Conservation (phyloP, 106 monocot genomes). For the Alisma plantagoaquatica region DNA sequence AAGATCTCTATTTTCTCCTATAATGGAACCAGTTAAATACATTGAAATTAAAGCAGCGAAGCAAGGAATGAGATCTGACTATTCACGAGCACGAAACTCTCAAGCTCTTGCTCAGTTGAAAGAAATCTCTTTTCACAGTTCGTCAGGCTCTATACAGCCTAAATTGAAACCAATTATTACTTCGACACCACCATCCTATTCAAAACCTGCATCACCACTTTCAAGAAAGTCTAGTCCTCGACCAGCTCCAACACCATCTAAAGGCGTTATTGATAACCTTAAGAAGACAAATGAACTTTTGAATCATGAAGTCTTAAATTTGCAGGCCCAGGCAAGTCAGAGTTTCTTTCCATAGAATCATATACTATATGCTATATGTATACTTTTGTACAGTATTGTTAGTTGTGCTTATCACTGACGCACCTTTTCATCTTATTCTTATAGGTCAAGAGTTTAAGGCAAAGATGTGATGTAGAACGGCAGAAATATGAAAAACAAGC, state of each 20-base stretch:
- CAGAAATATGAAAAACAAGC: background rate
- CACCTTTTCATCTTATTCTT: too few relatives aligned
- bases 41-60: constrained; percentile 6
- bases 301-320: constrained; percentile 15
- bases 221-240: constrained; percentile 31
- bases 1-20: background rate
- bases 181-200: constrained; percentile 22
- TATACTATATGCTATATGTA: too few relatives aligned
- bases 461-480: too few relatives aligned
- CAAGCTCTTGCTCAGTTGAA: constrained; percentile 19
- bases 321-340: constrained; percentile 36
- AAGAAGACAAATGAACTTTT: constrained; percentile 22
- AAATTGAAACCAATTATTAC: constrained; percentile 36
- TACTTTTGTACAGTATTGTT: too few relatives aligned
- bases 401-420: too few relatives aligned
- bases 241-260: constrained; percentile 20
- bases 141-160: constrained; percentile 32
- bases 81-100: background rate
- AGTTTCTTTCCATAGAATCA: too few relatives aligned
- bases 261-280: constrained; percentile 27
- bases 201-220: constrained; percentile 35
- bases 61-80: constrained; percentile 20
- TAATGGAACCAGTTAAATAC: background rate
- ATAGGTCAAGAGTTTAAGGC: too few relatives aligned
- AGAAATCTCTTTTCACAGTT: constrained; percentile 37